A percentile compares a stretch with the other conserved stretches of the same genome.
phyloP scores from a whole-genome alignment of 768 basidiomycete species.

The Collybia sordida region DNA sequence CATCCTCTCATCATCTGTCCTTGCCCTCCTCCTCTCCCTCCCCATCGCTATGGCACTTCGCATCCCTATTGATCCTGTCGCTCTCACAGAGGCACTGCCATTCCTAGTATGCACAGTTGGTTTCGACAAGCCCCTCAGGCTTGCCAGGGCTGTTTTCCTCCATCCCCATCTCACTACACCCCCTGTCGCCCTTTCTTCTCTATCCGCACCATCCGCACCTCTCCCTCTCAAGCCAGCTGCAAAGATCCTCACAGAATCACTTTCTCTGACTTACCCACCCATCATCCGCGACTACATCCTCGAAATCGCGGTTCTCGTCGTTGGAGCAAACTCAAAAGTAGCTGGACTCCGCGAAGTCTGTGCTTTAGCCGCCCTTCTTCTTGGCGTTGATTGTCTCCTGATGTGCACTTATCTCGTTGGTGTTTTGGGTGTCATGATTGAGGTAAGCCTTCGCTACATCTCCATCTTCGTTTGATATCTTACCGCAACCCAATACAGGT shows the following conservation, averaged over 20 bases:
- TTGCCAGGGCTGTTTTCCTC: conserved; percentile 86
- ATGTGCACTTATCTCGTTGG: conserved; percentile 90
- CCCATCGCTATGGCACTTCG: conserved; percentile 70
- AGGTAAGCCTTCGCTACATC: conserved; percentile 46
- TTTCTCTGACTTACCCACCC: conserved; percentile 73
- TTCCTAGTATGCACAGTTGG: conserved; percentile 98
- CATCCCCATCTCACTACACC: conserved; percentile 65
- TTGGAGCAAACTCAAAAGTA: conserved; percentile 86
- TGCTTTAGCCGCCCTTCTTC: conserved; percentile 86
- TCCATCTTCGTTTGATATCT: not conserved
- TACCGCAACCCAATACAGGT: conserved; percentile 41
- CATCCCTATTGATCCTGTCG: conserved; percentile 91
- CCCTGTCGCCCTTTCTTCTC: conserved; percentile 22
- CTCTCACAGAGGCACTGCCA: conserved; percentile 91
- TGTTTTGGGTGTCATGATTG: conserved; percentile 93
- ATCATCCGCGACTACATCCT: conserved; percentile 93
- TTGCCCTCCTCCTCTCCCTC: conserved; percentile 83
- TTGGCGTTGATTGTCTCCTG: conserved; percentile 84
- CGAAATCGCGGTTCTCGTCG: conserved; percentile 84
- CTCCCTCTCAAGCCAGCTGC: conserved; percentile 67
- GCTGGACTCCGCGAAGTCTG: conserved; percentile 93
- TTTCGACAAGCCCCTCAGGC: conserved; percentile 94
- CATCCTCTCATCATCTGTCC: conserved; percentile 76
- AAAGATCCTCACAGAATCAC: conserved; percentile 81
- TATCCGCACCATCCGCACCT: conserved; percentile 32